A percentile compares a stretch with the other conserved stretches of the same genome.
Conservation (phyloP, 2,329 filamentous ascomycete genomes). For the Ophiostoma sp. region DNA sequence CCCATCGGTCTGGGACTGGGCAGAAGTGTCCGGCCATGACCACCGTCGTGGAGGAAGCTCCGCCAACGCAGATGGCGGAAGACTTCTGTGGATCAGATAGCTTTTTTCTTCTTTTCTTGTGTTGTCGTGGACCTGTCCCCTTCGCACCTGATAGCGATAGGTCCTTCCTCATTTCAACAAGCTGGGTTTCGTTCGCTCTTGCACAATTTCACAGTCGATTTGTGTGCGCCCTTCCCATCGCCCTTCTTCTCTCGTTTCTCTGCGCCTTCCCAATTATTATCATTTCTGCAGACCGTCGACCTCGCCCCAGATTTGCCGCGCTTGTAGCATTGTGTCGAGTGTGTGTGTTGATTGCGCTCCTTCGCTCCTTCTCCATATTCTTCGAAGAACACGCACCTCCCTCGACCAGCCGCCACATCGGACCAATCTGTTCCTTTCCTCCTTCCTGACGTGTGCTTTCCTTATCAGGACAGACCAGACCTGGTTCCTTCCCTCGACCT, state of each 20-base stretch:
- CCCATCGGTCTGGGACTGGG: neutral
- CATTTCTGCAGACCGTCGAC: neutral
- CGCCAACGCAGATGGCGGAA: neutral
- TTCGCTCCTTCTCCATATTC: neutral
- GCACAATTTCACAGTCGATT: neutral
- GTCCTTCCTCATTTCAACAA: conserved; percentile 14
- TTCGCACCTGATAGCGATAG: neutral
- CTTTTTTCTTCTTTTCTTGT: neutral
- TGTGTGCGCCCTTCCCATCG: neutral
- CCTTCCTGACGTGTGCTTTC: conserved; percentile 5
- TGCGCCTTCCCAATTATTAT: neutral
- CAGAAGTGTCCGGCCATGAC: neutral
- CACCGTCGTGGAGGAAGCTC: neutral
- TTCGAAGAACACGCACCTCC: neutral
- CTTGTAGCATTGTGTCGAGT: neutral
- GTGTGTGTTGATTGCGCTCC: neutral
- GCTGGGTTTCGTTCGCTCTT: conserved; percentile 6
- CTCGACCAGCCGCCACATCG: neutral
- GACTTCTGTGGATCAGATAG: neutral
- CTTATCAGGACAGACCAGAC: conserved; percentile 9
- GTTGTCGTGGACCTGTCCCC: neutral
- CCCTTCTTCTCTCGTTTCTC: neutral
- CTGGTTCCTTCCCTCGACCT: neutral
- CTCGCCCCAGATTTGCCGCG: conserved; percentile 3
- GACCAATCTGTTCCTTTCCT: conserved; percentile 5